A percentile compares a stretch with the other conserved stretches of the same genome.
These are phyloP conservation scores for Curvularia spicifera DNA, from an alignment of 2,329 filamentous ascomycete genomes.

Conservation along the genomic window DNA sequence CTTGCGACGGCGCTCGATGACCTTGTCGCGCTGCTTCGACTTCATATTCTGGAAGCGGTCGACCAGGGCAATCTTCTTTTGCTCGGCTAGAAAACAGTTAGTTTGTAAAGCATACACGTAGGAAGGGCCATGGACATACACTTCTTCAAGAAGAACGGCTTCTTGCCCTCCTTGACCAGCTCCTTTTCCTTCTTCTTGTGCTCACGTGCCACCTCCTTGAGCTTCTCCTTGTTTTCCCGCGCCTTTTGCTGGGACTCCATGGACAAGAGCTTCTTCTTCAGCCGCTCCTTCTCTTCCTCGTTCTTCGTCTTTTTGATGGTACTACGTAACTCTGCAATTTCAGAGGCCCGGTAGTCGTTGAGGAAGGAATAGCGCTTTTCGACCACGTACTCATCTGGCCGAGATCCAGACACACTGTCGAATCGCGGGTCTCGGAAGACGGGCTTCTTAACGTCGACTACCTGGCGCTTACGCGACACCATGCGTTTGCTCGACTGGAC, in stretches of 20 bases:
- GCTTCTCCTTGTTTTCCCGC: constrained; percentile 71
- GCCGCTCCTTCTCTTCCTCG: constrained; percentile 66
- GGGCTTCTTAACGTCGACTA: constrained; percentile 68
- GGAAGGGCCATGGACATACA: constrained; percentile 42
- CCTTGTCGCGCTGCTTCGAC: constrained; percentile 80
- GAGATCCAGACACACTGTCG: constrained; percentile 66
- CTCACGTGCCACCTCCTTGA: constrained; percentile 71
- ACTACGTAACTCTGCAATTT: constrained; percentile 75
- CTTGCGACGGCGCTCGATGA: constrained; percentile 86
- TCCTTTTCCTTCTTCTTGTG: constrained; percentile 86
- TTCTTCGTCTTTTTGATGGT: constrained; percentile 73
- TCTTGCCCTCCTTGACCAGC: constrained; percentile 84
- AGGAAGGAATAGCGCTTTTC: constrained; percentile 85
- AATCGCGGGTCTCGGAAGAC: constrained; percentile 83
- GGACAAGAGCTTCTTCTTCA: constrained; percentile 76
- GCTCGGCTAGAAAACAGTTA: constrained; percentile 63
- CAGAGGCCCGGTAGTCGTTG: constrained; percentile 81
- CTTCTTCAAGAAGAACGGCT: constrained; percentile 91
- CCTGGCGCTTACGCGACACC: constrained; percentile 79
- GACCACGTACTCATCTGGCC: constrained; percentile 63
- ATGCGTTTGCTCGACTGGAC: constrained; percentile 82
- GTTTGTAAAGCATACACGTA: constrained; percentile 7
- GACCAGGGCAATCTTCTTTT: constrained; percentile 83
- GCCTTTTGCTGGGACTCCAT: constrained; percentile 81
- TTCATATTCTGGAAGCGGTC: constrained; percentile 85